Base-by-base conservation (phyloP, 768 basidiomycete species). In the Mrakia frigida region DNA sequence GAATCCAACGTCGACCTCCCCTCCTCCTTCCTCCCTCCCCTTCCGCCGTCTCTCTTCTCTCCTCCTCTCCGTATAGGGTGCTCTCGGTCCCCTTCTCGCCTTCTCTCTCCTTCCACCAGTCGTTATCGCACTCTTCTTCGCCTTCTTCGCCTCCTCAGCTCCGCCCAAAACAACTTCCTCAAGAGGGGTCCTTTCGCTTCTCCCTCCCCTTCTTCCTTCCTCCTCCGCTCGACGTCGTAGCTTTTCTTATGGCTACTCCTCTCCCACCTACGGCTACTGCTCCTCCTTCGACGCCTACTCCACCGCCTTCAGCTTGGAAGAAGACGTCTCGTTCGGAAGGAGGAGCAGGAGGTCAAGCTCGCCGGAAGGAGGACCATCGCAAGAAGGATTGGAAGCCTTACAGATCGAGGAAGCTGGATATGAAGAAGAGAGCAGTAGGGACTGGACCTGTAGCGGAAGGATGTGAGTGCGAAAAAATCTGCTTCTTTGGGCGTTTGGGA, bases 391-490 rank as follows among this genome's bases (percentile, higher is more conserved):
- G 41, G 69, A 70, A 18, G n/a, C 25, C 46, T 0, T 6, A 46
- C 13, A n/a, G 46, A 53, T 50, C 11, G 46, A 50, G 4, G 46
- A 50, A n/a, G 69, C 28, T 41, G 2, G 69, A 46, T 6, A 0
- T 70, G 14, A 25, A 53, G 69, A 70, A 37, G 31, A 74, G 31
- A 31, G 73, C 73, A 31, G 59, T 41, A 1, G 60, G 41, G n/a
- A 74, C 73, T 2, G 73, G 73, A 14, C 73, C 73, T 2, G 73
- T 74, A n/a, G 73, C 73, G 21, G 73, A 23, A 31, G 73, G 73
- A 50, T 74, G 71, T 72, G 35, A 39, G 71, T 72, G 16, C 59
- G 37, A 68, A 18, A 25, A 18, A n/a, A 39, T 35, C 39, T 68
- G 9, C 2, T 61, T 37, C 23, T 35, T 31, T 31, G 7, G 63